These are phyloP conservation scores for Kazachstania bromeliacearum DNA, from an alignment of 805 yeast species.

Conservation along the genomic window DNA sequence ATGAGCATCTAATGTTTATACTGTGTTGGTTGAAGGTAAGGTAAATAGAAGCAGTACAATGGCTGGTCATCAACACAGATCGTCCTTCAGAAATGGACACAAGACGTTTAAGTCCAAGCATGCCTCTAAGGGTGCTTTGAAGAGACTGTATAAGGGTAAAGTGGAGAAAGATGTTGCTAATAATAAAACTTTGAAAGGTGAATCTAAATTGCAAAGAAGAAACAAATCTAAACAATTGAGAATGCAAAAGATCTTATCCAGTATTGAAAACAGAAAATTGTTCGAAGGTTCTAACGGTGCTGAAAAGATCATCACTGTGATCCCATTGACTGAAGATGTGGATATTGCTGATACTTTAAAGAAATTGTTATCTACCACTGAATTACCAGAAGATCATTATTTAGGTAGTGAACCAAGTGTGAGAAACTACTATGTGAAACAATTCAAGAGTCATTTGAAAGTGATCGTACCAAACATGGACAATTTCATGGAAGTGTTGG, in stretches of 20 bases:
- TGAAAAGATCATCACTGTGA: slow-evolving; percentile 71
- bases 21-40: neutral
- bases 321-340: slow-evolving; percentile 71
- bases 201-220: slow-evolving; percentile 57
- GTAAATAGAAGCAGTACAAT: slow-evolving; percentile 23
- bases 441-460: slow-evolving; percentile 70
- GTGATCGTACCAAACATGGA: slow-evolving; percentile 60
- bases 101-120: slow-evolving; percentile 89
- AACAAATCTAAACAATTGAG: slow-evolving; percentile 72
- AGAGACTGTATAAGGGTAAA: slow-evolving; percentile 74
- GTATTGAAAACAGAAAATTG: slow-evolving; percentile 51
- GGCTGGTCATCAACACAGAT: slow-evolving; percentile 79
- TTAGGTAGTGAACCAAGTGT: slow-evolving; percentile 29
- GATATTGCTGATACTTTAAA: slow-evolving; percentile 46
- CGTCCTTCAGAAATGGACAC: slow-evolving; percentile 73
- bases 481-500: slow-evolving; percentile 61
- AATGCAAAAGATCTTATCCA: slow-evolving; percentile 54
- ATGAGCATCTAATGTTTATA: too few relatives aligned
- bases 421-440: slow-evolving; percentile 41
- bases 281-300: slow-evolving; percentile 77
- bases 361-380: slow-evolving; percentile 35
- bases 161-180: slow-evolving; percentile 56
- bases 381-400: slow-evolving; percentile 29
- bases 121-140: slow-evolving; percentile 78
- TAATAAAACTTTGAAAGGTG: slow-evolving; percentile 25